Evolutionary conservation across 768 basidiomycete species (phyloP).

Genomic region (Postia placenta): DNA sequence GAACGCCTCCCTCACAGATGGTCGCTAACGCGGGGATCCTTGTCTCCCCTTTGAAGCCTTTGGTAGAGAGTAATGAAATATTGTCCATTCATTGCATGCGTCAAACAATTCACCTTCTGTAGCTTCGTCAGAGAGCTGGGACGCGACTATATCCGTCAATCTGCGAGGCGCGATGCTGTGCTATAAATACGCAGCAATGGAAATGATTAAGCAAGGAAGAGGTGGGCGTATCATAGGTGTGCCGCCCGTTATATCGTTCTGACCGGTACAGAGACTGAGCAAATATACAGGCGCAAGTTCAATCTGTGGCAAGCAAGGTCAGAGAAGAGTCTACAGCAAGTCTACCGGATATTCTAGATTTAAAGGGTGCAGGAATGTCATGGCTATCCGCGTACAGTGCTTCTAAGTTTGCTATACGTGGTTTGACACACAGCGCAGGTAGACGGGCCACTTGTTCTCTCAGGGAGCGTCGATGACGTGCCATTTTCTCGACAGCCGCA

Average conservation of each 20-base stretch:
- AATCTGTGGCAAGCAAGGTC: constrained; percentile 25
- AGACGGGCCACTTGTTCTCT: too few relatives aligned
- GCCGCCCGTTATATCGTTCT: not conserved
- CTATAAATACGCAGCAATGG: constrained; percentile 33
- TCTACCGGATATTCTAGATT: too few relatives aligned
- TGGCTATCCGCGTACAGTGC: constrained; percentile 14
- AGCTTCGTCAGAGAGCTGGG: constrained; percentile 26
- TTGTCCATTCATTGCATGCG: constrained; percentile 1
- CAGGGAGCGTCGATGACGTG: too few relatives aligned
- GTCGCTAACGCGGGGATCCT: constrained; percentile 21
- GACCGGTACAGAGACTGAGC: not conserved
- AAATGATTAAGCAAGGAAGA: constrained; percentile 35
- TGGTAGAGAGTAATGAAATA: constrained; percentile 8
- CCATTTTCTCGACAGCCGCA: constrained; percentile 6
- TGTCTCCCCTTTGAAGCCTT: not conserved
- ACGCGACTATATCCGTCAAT: constrained; percentile 33
- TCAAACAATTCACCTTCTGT: not conserved
- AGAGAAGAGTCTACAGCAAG: not conserved
- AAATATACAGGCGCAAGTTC: constrained; percentile 21
- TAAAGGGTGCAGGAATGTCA: not conserved
- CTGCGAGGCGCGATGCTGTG: constrained; percentile 33
- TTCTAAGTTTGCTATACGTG: constrained; percentile 23
- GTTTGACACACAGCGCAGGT: constrained; percentile 23
- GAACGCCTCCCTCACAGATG: constrained; percentile 17
- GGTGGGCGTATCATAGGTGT: constrained; percentile 37